phyloP scores from a whole-genome alignment of 2,329 filamentous ascomycete genomes.

The Phaeophleospora eucalypticola region DNA sequence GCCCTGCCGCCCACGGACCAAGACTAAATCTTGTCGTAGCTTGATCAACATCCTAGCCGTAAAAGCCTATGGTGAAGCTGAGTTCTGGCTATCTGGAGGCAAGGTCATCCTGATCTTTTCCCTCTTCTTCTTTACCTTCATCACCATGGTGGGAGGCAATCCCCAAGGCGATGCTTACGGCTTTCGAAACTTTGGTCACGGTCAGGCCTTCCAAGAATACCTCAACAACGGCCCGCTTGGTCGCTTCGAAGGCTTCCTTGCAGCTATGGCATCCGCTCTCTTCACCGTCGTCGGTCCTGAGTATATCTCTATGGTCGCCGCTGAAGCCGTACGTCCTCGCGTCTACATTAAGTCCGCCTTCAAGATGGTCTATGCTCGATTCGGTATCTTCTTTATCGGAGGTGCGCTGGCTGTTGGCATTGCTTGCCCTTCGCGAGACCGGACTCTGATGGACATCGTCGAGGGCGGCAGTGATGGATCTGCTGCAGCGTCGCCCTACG shows the following conservation, averaged over 20 bases:
- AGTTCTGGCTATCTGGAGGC: constrained; percentile 51
- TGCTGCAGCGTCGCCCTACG: constrained; percentile 34
- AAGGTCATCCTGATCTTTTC: constrained; percentile 46
- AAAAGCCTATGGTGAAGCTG: constrained; percentile 42
- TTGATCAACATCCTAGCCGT: constrained; percentile 46
- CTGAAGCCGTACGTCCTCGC: constrained; percentile 45
- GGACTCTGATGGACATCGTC: constrained; percentile 22
- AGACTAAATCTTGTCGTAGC: constrained; percentile 8
- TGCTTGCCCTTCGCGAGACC: constrained; percentile 33
- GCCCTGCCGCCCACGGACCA: constrained; percentile 26
- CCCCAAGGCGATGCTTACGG: constrained; percentile 36
- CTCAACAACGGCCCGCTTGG: constrained; percentile 28
- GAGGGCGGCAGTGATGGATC: constrained; percentile 26
- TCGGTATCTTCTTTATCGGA: constrained; percentile 46
- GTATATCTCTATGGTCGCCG: constrained; percentile 47
- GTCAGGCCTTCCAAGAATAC: constrained; percentile 32
- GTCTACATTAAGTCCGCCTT: constrained; percentile 45
- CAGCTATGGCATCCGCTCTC: constrained; percentile 36
- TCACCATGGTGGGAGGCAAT: constrained; percentile 36
- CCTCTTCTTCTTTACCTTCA: constrained; percentile 39
- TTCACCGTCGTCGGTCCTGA: constrained; percentile 47
- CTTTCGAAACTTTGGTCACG: constrained; percentile 43
- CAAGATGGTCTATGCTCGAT: constrained; percentile 46
- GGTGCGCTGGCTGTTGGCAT: constrained; percentile 45
- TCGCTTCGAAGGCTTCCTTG: constrained; percentile 35